Conservation (phyloP, 2,329 filamentous ascomycete genomes). For the Hirsutella thompsonii region DNA sequence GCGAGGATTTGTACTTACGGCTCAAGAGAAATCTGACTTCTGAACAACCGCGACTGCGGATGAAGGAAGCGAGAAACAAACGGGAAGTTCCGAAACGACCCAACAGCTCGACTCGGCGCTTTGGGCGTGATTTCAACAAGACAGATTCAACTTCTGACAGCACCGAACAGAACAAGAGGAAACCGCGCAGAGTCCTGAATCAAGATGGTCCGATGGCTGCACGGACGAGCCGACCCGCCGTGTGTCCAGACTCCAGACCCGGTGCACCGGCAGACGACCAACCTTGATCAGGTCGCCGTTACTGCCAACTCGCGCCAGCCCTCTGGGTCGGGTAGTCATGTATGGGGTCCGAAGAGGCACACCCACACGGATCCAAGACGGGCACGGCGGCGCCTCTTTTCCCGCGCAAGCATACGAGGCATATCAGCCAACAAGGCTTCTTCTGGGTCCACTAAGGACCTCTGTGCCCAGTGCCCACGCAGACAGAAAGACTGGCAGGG, state of each 20-base stretch:
- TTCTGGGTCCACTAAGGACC: neutral
- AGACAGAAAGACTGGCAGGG: neutral
- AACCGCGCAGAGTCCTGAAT: neutral
- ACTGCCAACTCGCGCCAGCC: conserved; percentile 1
- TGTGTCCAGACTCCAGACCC: neutral
- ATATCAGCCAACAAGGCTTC: neutral
- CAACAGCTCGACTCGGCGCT: too few relatives aligned
- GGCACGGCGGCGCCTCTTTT: neutral
- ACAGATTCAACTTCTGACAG: neutral
- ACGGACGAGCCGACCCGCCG: neutral
- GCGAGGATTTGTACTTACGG: too few relatives aligned
- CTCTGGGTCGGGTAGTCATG: conserved; percentile 1
- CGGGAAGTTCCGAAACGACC: too few relatives aligned
- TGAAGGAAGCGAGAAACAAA: too few relatives aligned
- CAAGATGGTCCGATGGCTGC: neutral
- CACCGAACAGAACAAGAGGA: neutral
- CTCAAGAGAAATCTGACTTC: too few relatives aligned
- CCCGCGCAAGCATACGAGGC: neutral
- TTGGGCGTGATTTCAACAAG: neutral
- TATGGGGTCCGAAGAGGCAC: neutral
- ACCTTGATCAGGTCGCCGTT: neutral
- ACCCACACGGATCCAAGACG: neutral
- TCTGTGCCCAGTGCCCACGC: neutral
- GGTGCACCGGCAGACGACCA: neutral
- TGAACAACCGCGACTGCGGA: too few relatives aligned